A percentile compares a stretch with the other conserved stretches of the same genome.
Evolutionary conservation across 352 stramenopile genomes (phyloP).

Genomic region (Aphanomyces astaci): DNA sequence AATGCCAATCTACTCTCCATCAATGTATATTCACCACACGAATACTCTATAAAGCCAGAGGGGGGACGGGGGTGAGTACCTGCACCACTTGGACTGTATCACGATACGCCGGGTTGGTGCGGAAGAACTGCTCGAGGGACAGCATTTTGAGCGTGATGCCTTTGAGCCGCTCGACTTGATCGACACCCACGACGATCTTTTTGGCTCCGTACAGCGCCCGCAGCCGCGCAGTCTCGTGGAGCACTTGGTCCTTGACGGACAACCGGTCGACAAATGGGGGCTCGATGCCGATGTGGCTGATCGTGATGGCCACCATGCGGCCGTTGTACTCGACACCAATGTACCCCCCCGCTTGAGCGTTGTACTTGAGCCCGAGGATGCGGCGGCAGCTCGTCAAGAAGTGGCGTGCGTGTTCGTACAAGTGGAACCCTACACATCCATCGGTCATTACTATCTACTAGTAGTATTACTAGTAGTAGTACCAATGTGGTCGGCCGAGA

Average conservation of each 20-base stretch:
- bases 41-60: background rate
- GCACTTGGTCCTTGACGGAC: constrained; percentile 43
- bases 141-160: constrained; percentile 96
- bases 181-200: constrained; percentile 90
- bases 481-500: constrained; percentile 95
- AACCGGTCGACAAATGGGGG: constrained; percentile 74
- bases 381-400: constrained; percentile 95
- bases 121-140: constrained; percentile 92
- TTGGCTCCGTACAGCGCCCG: constrained; percentile 46
- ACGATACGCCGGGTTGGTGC: constrained; percentile 65
- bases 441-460: too few relatives aligned
- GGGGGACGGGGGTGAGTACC: constrained; percentile 2
- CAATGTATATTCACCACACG: too few relatives aligned
- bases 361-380: constrained; percentile 84
- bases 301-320: constrained; percentile 93
- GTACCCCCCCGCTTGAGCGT: constrained; percentile 85
- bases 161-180: constrained; percentile 95
- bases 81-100: constrained; percentile 82
- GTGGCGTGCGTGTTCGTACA: constrained; percentile 97
- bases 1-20: constrained; percentile 38
- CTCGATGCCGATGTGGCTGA: constrained; percentile 97
- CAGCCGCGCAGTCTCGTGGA: constrained; percentile 38
- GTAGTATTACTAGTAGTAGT: background rate
- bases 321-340: constrained; percentile 96
- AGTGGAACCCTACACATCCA: constrained; percentile 83